Percentiles rank a stretch among this genome's conserved stretches.
These are phyloP conservation scores for Talaromyces albobiverticillius DNA, from an alignment of 2,329 filamentous ascomycete genomes.

Conservation along the genomic window DNA sequence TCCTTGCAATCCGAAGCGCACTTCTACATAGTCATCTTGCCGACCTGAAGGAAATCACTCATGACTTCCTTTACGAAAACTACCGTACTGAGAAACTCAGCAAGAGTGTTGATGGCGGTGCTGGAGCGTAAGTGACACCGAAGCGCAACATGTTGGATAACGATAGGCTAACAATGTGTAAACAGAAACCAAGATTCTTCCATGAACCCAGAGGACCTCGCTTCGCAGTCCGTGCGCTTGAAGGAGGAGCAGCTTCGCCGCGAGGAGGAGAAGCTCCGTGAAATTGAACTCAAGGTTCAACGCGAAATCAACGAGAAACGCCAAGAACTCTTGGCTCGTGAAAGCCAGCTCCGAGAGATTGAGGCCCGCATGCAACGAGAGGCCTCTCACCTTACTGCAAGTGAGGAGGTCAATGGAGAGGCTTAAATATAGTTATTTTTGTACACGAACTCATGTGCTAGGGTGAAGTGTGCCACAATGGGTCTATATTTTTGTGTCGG, in stretches of 20 bases:
- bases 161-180: slow-evolving; percentile 9
- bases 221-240: slow-evolving; percentile 93
- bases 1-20: slow-evolving; percentile 93
- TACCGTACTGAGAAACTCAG: slow-evolving; percentile 99
- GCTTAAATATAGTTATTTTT: slow-evolving; percentile 26
- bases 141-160: slow-evolving; percentile 12
- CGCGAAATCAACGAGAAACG: slow-evolving; percentile 99
- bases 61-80: slow-evolving; percentile 99
- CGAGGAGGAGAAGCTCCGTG: slow-evolving; percentile 98
- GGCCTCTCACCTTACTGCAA: slow-evolving; percentile 39
- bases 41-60: slow-evolving; percentile 98
- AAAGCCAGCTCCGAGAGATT: slow-evolving; percentile 98
- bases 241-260: slow-evolving; percentile 99
- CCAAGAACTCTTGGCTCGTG: slow-evolving; percentile 93
- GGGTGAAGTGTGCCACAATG: not conserved
- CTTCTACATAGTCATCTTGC: slow-evolving; percentile 96
- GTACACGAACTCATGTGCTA: slow-evolving; percentile 12
- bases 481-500: not conserved
- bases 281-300: slow-evolving; percentile 99
- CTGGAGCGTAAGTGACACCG: slow-evolving; percentile 70
- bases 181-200: slow-evolving; percentile 67
- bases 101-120: slow-evolving; percentile 88
- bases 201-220: slow-evolving; percentile 97
- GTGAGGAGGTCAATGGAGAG: slow-evolving; percentile 34
- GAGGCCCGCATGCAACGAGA: slow-evolving; percentile 96